phyloP scores from a whole-genome alignment of 257 asterid genomes.

The Nicotiana tomentosiformis region DNA sequence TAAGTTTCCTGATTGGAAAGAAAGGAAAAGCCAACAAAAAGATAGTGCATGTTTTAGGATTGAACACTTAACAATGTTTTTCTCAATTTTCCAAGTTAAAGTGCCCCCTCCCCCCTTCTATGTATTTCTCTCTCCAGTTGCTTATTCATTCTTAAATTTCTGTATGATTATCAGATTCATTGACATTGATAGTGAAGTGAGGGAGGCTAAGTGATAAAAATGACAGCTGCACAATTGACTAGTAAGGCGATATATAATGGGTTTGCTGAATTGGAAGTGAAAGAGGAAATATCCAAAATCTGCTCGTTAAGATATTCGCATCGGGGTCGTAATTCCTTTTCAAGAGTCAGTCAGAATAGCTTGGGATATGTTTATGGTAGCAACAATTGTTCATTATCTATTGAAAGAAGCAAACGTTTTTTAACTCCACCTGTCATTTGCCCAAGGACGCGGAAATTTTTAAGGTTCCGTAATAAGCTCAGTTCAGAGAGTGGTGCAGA shows the following conservation, averaged over 20 bases:
- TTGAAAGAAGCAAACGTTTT: conserved; percentile 17
- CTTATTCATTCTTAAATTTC: not conserved
- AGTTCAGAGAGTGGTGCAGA: conserved; percentile 33
- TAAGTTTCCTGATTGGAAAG: not conserved
- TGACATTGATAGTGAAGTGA: conserved; percentile 5
- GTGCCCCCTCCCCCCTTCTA: not conserved
- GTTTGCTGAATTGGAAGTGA: conserved; percentile 16
- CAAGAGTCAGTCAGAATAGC: conserved; percentile 10
- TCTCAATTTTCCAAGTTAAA: too few species aligned
- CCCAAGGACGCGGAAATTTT: conserved; percentile 25
- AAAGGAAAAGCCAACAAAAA: too few species aligned
- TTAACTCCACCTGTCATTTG: conserved; percentile 25
- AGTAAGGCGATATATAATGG: conserved; percentile 29
- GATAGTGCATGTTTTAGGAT: too few species aligned
- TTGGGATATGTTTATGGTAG: conserved; percentile 13
- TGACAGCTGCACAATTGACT: conserved; percentile 50
- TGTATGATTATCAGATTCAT: conserved; percentile 7
- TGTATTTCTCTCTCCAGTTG: not conserved
- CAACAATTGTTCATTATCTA: conserved; percentile 22
- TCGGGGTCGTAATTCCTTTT: conserved; percentile 15
- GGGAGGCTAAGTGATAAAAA: conserved; percentile 1
- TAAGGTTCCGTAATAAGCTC: conserved; percentile 20
- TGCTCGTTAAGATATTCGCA: conserved; percentile 9
- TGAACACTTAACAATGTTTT: too few species aligned
- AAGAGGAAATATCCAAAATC: not conserved